Evolutionary conservation across 768 basidiomycete genomes (phyloP).

Genomic region (Leccinum uliginosum): DNA sequence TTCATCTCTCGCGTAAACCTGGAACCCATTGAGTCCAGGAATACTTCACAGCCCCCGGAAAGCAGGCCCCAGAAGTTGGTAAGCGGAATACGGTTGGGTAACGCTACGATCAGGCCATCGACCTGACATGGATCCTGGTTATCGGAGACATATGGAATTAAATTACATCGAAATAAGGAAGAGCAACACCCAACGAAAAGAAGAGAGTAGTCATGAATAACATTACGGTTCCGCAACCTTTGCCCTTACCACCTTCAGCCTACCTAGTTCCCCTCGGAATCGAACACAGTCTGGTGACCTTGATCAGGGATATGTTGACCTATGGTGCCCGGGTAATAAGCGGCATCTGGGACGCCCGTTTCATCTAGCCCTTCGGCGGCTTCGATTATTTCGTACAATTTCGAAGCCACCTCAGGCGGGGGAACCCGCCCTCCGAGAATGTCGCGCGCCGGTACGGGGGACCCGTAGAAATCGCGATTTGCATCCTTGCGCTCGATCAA

Average conservation of each 20-base stretch:
- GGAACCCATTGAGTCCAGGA: too few species aligned
- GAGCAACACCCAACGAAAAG: not conserved
- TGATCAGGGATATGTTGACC: slow-evolving; percentile 54
- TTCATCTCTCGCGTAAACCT: too few species aligned
- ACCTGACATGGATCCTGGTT: not conserved
- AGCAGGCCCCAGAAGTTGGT: too few species aligned
- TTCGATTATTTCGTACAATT: slow-evolving; percentile 94
- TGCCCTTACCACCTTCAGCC: not conserved
- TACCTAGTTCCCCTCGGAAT: slow-evolving; percentile 51
- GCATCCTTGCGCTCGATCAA: slow-evolving; percentile 95
- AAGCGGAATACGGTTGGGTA: too few species aligned
- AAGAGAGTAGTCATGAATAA: not conserved
- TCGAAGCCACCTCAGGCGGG: slow-evolving; percentile 93
- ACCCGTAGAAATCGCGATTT: slow-evolving; percentile 95
- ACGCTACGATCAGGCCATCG: too few species aligned
- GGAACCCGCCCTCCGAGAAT: slow-evolving; percentile 93
- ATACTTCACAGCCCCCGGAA: too few species aligned
- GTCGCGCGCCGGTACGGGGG: slow-evolving; percentile 80
- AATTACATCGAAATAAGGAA: slow-evolving; percentile 1
- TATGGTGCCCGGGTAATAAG: slow-evolving; percentile 69
- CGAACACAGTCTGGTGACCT: slow-evolving; percentile 61
- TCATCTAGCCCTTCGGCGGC: slow-evolving; percentile 93
- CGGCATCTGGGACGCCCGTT: slow-evolving; percentile 65
- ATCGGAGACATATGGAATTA: not conserved
- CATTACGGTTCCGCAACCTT: not conserved